Evolutionary conservation across 2,329 filamentous ascomycete genomes (phyloP).

Genomic region (Fusarium concolor): DNA sequence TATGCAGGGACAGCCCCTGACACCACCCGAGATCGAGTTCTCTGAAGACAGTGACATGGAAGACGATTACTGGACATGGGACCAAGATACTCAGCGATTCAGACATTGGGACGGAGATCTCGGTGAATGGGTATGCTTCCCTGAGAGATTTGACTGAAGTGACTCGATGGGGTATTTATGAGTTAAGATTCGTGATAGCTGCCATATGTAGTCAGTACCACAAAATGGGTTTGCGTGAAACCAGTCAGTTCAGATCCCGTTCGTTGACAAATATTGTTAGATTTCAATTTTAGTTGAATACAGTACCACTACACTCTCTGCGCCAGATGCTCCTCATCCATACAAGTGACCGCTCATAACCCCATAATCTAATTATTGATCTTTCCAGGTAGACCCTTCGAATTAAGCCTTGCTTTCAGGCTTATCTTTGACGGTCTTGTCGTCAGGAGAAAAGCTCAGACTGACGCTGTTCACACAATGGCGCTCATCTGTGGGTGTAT

Average conservation of each 20-base stretch:
- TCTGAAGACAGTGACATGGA: slow-evolving; percentile 34
- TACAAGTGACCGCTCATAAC: neutral
- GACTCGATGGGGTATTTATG: neutral
- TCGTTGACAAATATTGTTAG: slow-evolving; percentile 4
- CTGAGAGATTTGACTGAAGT: slow-evolving; percentile 42
- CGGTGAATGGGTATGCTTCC: slow-evolving; percentile 39
- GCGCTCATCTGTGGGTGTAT: slow-evolving; percentile 91
- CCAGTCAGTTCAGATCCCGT: neutral
- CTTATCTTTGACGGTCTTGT: slow-evolving; percentile 58
- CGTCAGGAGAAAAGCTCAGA: slow-evolving; percentile 80
- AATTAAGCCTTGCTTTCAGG: slow-evolving; percentile 53
- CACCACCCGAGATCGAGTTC: slow-evolving; percentile 38
- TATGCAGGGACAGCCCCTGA: slow-evolving; percentile 27
- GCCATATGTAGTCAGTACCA: neutral
- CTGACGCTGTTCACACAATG: slow-evolving; percentile 97
- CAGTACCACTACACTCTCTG: neutral
- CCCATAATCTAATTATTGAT: neutral
- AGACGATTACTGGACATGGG: slow-evolving; percentile 42
- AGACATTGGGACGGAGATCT: slow-evolving; percentile 42
- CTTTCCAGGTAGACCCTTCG: neutral
- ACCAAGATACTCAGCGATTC: slow-evolving; percentile 29
- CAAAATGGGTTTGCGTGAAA: neutral
- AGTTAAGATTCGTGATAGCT: neutral
- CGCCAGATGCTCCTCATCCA: neutral
- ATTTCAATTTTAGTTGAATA: slow-evolving; percentile 3